Evolutionary conservation across 805 yeast genomes (phyloP).

Genomic region (Kluyveromyces wickerhamii): DNA sequence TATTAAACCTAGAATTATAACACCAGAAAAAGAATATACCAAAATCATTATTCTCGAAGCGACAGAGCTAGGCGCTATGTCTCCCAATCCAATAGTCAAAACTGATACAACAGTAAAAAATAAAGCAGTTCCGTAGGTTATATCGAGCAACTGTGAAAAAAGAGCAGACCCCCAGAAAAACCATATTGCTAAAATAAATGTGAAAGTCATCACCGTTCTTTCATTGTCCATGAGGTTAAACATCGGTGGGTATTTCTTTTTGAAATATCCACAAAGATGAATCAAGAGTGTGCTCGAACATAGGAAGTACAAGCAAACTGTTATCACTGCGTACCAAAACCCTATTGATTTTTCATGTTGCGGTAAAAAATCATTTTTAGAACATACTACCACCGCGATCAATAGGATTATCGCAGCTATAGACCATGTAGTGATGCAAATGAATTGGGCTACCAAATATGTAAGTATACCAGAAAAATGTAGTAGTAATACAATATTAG

Average conservation of each 20-base stretch:
- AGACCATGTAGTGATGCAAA: conserved; percentile 60
- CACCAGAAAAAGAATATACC: conserved; percentile 61
- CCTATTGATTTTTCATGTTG: conserved; percentile 43
- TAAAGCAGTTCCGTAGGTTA: conserved; percentile 57
- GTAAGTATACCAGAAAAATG: conserved; percentile 55
- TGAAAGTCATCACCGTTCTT: conserved; percentile 65
- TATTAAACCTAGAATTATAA: conserved; percentile 65
- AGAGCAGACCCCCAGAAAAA: conserved; percentile 61
- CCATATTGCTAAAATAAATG: conserved; percentile 61
- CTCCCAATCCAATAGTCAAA: conserved; percentile 78
- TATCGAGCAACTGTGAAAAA: conserved; percentile 38
- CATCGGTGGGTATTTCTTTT: conserved; percentile 56
- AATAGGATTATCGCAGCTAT: conserved; percentile 48
- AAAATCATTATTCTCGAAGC: conserved; percentile 53
- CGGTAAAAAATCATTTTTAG: conserved; percentile 15
- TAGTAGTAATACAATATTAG: conserved; percentile 61
- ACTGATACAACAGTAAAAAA: conserved; percentile 69
- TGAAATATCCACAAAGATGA: conserved; percentile 55
- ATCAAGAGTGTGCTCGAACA: conserved; percentile 46
- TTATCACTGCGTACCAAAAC: conserved; percentile 70
- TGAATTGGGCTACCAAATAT: conserved; percentile 52
- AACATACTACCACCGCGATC: conserved; percentile 29
- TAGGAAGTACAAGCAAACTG: conserved; percentile 50
- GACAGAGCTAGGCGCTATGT: conserved; percentile 46
- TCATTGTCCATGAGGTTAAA: conserved; percentile 63